These are phyloP conservation scores for Aspergillus panamensis DNA, from an alignment of 495 filamentous ascomycete species.

Conservation along the genomic window DNA sequence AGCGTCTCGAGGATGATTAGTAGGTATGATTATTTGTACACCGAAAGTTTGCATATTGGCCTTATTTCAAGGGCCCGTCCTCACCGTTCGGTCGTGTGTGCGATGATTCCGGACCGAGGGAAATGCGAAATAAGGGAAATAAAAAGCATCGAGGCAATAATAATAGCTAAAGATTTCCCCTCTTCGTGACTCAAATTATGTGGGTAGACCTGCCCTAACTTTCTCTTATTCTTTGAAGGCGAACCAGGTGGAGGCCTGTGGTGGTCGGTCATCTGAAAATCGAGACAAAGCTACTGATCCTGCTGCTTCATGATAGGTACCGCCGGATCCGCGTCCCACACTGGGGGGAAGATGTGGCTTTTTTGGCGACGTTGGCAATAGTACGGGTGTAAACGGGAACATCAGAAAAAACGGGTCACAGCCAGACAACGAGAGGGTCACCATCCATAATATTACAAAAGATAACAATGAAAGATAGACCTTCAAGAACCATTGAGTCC, in stretches of 20 bases:
- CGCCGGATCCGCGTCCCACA: conserved; percentile 35
- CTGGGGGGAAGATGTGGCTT: conserved; percentile 22
- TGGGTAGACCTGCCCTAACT: conserved; percentile 5
- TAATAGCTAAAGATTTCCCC: background rate
- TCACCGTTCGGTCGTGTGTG: conserved; percentile 3
- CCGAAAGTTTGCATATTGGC: conserved; percentile 14
- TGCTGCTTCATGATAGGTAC: conserved; percentile 29
- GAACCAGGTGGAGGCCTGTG: conserved; percentile 10
- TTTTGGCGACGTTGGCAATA: conserved; percentile 23
- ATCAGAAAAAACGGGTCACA: conserved; percentile 11
- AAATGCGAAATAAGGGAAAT: background rate
- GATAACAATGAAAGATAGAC: background rate
- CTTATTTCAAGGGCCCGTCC: background rate
- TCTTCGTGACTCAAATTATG: conserved; percentile 4
- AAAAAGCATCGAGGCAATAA: background rate
- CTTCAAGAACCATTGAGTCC: background rate
- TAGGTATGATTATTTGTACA: conserved; percentile 13
- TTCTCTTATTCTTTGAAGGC: conserved; percentile 10
- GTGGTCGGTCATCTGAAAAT: conserved; percentile 19
- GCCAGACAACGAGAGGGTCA: background rate
- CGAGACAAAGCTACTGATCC: conserved; percentile 22
- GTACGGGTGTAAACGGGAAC: conserved; percentile 25
- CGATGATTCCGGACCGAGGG: background rate
- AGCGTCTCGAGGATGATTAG: background rate
- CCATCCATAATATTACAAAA: background rate